Evolutionary conservation across 2,329 filamentous ascomycete species (phyloP).

Genomic region (Alternaria metachromatica): DNA sequence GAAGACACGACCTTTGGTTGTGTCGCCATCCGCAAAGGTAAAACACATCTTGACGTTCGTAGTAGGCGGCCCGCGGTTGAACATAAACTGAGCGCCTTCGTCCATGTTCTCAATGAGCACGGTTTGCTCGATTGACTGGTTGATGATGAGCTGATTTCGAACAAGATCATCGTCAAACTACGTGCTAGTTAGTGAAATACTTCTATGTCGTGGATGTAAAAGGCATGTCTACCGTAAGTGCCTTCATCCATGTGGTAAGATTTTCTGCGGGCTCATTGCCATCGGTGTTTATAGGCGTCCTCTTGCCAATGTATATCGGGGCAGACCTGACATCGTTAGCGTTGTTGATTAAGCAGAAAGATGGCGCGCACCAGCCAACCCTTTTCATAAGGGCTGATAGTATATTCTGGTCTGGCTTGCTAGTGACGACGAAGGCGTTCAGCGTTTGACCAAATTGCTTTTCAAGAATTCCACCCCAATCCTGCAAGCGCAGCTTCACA

Average conservation of each 20-base stretch:
- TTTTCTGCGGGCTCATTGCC: constrained; percentile 75
- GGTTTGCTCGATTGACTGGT: constrained; percentile 80
- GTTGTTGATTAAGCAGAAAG: background rate
- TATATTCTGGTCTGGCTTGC: constrained; percentile 74
- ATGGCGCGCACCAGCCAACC: constrained; percentile 3
- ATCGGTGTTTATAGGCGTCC: constrained; percentile 62
- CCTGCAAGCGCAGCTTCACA: constrained; percentile 75
- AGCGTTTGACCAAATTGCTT: constrained; percentile 73
- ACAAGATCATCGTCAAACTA: constrained; percentile 81
- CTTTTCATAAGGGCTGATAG: constrained; percentile 69
- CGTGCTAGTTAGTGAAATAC: constrained; percentile 22
- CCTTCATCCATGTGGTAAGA: constrained; percentile 79
- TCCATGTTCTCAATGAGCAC: constrained; percentile 74
- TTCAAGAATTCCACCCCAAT: constrained; percentile 86
- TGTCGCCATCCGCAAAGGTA: constrained; percentile 66
- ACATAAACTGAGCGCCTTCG: constrained; percentile 74
- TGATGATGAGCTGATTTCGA: constrained; percentile 82
- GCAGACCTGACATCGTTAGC: constrained; percentile 47
- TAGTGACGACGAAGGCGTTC: constrained; percentile 81
- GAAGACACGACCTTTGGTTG: constrained; percentile 65
- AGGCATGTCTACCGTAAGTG: constrained; percentile 64
- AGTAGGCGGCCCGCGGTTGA: constrained; percentile 57
- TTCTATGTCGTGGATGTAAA: background rate
- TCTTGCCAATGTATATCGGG: constrained; percentile 70
- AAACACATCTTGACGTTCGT: constrained; percentile 77